Evolutionary conservation across 495 filamentous ascomycete species (phyloP), one percentile per base, ranked within the genome.

Genomic region (Penicillium pulvis): DNA sequence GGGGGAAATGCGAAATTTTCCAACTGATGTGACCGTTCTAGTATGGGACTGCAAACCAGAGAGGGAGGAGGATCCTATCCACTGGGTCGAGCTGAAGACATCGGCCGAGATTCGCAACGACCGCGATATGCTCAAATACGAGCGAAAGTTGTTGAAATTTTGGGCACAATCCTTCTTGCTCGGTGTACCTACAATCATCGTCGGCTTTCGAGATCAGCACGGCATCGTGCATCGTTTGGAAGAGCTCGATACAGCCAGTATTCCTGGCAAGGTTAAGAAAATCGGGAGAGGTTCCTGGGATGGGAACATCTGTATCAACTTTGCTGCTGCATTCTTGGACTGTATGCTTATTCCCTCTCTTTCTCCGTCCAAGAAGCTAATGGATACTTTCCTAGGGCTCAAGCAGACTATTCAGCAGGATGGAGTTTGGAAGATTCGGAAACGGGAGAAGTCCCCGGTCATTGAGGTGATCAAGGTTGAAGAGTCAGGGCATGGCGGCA

Each of bases 81-180:
- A 93, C 59, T 99, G 93, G 87, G 87, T 99, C 16, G 94, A 99
- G 71, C 80, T 99, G 49, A 99, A 99, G 70, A 98, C 94, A 0
- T 83, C 84, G 2, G 87, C 85, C n/a, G 85, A 88, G 56, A 87
- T 90, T 35, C 74, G 75, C 26, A 81, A 76, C 35, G 79, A 87
- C 1, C 81, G 84, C 35, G 88, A 91, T 58, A 78, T 84, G 70
- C 57, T 87, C 17, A 89, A 87, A 52, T 96, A 89, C 63, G 90
- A 99, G 71, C 82, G 89, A 11, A 98, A 98, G 69, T 79, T 98
- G 36, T 79, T 97, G 60, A 95, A 93, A 58, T 96, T 91, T 75
- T 99, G 94, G 94, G 88, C 91, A 17, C 94, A 99, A 62, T 96
- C 91, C 2, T 99, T 96, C 66, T 80, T 99, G 0, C 84, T 99